Evolutionary conservation across 768 basidiomycete genomes (phyloP).

Genomic region (Gautieria morchelliformis): DNA sequence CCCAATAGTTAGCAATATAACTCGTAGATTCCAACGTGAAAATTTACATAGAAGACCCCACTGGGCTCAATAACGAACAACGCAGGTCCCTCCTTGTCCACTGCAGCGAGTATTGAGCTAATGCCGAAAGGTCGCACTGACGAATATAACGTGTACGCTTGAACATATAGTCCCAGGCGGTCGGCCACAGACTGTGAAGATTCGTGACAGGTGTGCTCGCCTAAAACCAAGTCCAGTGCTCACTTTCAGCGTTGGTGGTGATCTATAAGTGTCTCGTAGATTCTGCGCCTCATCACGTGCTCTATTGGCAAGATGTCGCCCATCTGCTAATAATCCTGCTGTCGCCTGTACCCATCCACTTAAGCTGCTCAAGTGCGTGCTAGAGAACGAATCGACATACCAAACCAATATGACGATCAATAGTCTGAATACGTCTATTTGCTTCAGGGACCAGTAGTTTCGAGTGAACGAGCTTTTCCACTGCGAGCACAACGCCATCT

Average conservation of each 20-base stretch:
- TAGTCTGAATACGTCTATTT: slow-evolving; percentile 86
- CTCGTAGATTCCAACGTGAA: not conserved
- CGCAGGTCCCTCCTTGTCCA: slow-evolving; percentile 81
- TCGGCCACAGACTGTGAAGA: slow-evolving; percentile 50
- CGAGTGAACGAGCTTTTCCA: slow-evolving; percentile 96
- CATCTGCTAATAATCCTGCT: slow-evolving; percentile 89
- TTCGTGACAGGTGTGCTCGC: slow-evolving; percentile 17
- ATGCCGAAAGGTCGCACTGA: slow-evolving; percentile 97
- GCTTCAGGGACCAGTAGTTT: slow-evolving; percentile 90
- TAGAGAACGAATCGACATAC: slow-evolving; percentile 34
- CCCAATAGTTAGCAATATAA: not conserved
- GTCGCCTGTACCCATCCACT: slow-evolving; percentile 52
- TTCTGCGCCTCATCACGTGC: slow-evolving; percentile 77
- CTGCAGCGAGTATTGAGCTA: slow-evolving; percentile 81
- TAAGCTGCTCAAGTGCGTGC: not conserved
- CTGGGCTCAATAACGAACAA: slow-evolving; percentile 92
- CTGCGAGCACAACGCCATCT: slow-evolving; percentile 89
- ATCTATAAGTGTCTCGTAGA: slow-evolving; percentile 63
- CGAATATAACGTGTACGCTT: slow-evolving; percentile 95
- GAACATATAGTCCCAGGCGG: slow-evolving; percentile 81
- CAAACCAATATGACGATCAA: slow-evolving; percentile 91
- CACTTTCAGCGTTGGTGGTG: slow-evolving; percentile 75
- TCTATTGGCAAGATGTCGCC: slow-evolving; percentile 74
- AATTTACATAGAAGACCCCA: slow-evolving; percentile 80
- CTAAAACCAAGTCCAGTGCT: not conserved